Evolutionary conservation across 495 filamentous ascomycete species (phyloP).

Genomic region (Peziza echinospora): DNA sequence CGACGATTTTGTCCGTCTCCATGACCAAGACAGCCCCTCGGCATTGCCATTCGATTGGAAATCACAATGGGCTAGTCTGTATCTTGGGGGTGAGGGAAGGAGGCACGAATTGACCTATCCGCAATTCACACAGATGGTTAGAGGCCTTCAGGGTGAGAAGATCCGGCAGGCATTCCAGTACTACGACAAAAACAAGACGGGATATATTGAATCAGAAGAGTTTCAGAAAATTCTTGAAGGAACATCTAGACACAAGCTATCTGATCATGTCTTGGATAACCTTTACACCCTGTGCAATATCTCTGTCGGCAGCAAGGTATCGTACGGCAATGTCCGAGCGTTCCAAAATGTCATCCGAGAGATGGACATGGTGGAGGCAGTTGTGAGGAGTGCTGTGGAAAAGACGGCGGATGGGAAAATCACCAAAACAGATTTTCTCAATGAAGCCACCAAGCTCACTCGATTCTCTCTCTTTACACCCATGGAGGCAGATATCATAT

Average conservation of each 20-base stretch:
- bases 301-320: conserved; percentile 74
- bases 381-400: conserved; percentile 62
- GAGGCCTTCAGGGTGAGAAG: conserved; percentile 82
- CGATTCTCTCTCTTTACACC: conserved; percentile 89
- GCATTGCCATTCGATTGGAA: conserved; percentile 92
- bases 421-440: conserved; percentile 79
- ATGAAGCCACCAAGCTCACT: conserved; percentile 73
- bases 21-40: conserved; percentile 61
- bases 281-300: conserved; percentile 90
- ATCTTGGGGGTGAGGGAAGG: conserved; percentile 63
- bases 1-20: conserved; percentile 59
- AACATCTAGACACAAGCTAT: conserved; percentile 89
- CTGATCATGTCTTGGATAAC: conserved; percentile 86
- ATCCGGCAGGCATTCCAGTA: conserved; percentile 84
- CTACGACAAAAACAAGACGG: conserved; percentile 83
- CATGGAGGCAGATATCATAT: conserved; percentile 97
- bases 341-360: conserved; percentile 93
- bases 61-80: conserved; percentile 89
- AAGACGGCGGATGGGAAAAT: conserved; percentile 83
- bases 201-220: conserved; percentile 89
- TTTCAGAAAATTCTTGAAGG: conserved; percentile 91
- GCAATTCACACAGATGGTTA: conserved; percentile 95
- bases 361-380: conserved; percentile 90
- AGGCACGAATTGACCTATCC: conserved; percentile 83
- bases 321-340: conserved; percentile 87